Percentiles rank a stretch among this genome's conserved stretches.
Conservation (phyloP, 108 stramenopile genomes). For the Pseudonitzschia pungens region DNA sequence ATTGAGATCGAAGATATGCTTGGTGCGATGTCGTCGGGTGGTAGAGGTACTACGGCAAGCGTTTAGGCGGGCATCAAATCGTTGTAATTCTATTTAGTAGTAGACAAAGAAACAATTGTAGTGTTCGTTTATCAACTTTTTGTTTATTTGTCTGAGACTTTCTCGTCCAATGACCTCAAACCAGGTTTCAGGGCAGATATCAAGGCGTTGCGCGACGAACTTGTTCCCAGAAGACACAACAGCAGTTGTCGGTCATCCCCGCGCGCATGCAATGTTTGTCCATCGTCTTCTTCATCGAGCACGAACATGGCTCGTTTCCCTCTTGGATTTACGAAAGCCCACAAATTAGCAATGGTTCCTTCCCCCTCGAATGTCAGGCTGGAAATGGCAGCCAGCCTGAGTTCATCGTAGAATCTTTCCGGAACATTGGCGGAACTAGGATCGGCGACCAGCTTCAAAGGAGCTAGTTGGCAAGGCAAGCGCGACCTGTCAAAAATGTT, state of each 20-base stretch:
- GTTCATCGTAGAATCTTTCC: not conserved
- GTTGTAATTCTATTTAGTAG: conserved; percentile 6
- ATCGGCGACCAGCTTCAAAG: conserved; percentile 27
- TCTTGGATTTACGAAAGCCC: conserved; percentile 45
- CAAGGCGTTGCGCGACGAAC: conserved; percentile 21
- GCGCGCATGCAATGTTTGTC: conserved; percentile 36
- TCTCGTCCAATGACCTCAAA: not conserved
- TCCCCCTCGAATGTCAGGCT: conserved; percentile 36
- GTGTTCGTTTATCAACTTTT: not conserved
- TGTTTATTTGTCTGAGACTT: not conserved
- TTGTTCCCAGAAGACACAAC: conserved; percentile 33
- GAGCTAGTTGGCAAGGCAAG: conserved; percentile 44
- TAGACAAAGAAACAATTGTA: not conserved
- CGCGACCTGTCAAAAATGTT: conserved; percentile 16
- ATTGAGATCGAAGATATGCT: conserved; percentile 21
- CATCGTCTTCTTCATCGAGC: conserved; percentile 30
- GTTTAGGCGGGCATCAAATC: not conserved
- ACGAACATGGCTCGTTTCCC: conserved; percentile 44
- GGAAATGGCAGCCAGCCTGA: conserved; percentile 37
- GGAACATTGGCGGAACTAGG: not conserved
- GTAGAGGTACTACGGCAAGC: conserved; percentile 14
- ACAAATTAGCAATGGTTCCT: conserved; percentile 35
- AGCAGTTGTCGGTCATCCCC: conserved; percentile 41
- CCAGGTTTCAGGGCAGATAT: conserved; percentile 34
- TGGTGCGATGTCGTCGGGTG: not conserved